phyloP scores from a whole-genome alignment of 2,329 filamentous ascomycete genomes.

The Aspergillus thermomutatus region DNA sequence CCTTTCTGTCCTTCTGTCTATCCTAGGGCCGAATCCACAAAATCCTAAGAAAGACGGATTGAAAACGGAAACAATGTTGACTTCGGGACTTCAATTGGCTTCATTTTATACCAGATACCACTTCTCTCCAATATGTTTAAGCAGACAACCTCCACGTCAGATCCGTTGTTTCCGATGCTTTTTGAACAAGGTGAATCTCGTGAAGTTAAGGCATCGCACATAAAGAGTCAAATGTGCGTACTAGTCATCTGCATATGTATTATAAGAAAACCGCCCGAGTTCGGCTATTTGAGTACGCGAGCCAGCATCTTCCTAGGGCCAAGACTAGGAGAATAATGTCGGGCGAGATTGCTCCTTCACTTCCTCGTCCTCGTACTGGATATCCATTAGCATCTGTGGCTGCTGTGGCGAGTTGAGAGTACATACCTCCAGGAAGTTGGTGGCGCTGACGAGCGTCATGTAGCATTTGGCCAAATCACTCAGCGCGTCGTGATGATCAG shows the following conservation, averaged over 20 bases:
- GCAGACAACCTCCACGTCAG: background rate
- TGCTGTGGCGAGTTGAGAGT: background rate
- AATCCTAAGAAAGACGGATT: background rate
- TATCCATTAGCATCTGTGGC: conserved; percentile 11
- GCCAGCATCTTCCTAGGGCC: background rate
- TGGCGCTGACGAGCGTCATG: conserved; percentile 76
- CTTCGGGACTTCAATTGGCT: background rate
- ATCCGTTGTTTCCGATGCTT: background rate
- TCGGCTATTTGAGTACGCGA: background rate
- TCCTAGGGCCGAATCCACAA: background rate
- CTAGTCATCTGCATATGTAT: background rate
- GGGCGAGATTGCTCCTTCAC: conserved; percentile 27
- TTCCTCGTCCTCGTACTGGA: conserved; percentile 43
- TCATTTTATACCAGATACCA: background rate
- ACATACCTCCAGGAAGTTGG: conserved; percentile 80
- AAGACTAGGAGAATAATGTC: conserved; percentile 32
- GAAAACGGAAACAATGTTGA: no score
- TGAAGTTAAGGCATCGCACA: background rate
- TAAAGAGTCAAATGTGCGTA: background rate
- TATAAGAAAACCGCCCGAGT: background rate
- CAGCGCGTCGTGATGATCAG: conserved; percentile 59
- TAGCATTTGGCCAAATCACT: conserved; percentile 80
- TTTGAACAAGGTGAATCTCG: background rate
- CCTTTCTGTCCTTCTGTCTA: background rate
- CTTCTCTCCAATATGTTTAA: background rate